These are phyloP conservation scores for Ophioceras dolichostomum DNA, from an alignment of 2,329 filamentous ascomycete species.

Conservation along the genomic window DNA sequence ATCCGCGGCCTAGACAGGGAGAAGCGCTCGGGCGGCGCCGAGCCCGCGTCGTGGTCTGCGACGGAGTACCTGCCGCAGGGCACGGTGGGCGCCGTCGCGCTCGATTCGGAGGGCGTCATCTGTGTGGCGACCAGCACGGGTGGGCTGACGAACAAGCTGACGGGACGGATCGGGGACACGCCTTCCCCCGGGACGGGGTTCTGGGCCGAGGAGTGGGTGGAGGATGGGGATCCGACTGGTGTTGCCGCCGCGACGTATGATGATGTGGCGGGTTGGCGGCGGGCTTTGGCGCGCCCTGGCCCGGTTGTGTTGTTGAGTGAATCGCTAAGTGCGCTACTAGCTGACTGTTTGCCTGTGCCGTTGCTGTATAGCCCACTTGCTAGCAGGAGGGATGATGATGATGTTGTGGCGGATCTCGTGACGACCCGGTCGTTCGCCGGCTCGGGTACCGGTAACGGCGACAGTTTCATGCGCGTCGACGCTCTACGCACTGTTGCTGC, in stretches of 20 bases:
- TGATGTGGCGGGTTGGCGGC: slow-evolving; percentile 7
- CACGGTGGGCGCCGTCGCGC: slow-evolving; percentile 70
- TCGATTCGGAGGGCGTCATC: slow-evolving; percentile 64
- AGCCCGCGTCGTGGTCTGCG: slow-evolving; percentile 5
- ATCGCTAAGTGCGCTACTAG: slow-evolving; percentile 34
- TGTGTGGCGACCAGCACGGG: slow-evolving; percentile 59
- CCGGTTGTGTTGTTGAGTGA: slow-evolving; percentile 26
- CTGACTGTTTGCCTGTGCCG: slow-evolving; percentile 47
- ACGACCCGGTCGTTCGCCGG: slow-evolving; percentile 40
- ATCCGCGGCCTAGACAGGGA: slow-evolving; percentile 36
- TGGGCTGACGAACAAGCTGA: slow-evolving; percentile 80
- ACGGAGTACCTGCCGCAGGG: slow-evolving; percentile 60
- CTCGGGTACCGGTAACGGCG: slow-evolving; percentile 79
- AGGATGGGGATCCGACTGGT: slow-evolving; percentile 25
- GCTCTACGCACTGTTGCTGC: slow-evolving; percentile 63
- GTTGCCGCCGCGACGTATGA: slow-evolving; percentile 5
- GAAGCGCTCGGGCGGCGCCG: slow-evolving; percentile 18
- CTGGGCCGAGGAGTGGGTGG: slow-evolving; percentile 77
- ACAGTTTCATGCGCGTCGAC: slow-evolving; percentile 65
- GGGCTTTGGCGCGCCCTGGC: slow-evolving; percentile 1
- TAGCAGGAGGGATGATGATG: not conserved
- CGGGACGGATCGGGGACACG: slow-evolving; percentile 76
- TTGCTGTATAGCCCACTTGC: slow-evolving; percentile 23
- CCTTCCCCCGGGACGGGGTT: slow-evolving; percentile 75
- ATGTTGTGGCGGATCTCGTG: not conserved